phyloP scores from a whole-genome alignment of 2,329 filamentous ascomycete species.

The Clonostachys rosea region DNA sequence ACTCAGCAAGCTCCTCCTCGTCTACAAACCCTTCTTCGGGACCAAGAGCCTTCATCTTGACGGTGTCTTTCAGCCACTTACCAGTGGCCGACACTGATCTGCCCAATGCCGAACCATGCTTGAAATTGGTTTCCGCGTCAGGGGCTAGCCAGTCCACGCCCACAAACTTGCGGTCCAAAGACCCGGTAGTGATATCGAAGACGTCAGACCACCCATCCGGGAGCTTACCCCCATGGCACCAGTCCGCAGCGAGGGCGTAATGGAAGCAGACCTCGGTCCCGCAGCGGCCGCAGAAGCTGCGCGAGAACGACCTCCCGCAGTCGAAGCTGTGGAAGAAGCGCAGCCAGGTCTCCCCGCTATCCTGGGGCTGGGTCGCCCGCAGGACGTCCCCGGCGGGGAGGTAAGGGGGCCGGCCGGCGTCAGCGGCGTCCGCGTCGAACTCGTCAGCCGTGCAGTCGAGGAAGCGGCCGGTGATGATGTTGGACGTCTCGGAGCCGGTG shows the following conservation, averaged over 20 bases:
- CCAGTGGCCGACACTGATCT: constrained; percentile 13
- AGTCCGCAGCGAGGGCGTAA: constrained; percentile 7
- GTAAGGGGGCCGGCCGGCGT: constrained; percentile 9
- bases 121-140: constrained; percentile 7
- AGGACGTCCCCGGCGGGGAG: constrained; percentile 10
- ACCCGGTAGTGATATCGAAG: constrained; percentile 10
- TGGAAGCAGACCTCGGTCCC: constrained; percentile 12
- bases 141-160: constrained; percentile 12
- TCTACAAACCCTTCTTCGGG: constrained; percentile 2
- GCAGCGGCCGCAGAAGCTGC: constrained; percentile 17
- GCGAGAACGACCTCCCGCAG: constrained; percentile 8
- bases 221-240: constrained; percentile 6
- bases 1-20: constrained; percentile 5
- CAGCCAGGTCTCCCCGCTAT: constrained; percentile 7
- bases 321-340: constrained; percentile 14
- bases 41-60: constrained; percentile 8
- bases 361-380: constrained; percentile 2
- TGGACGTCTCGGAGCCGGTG: constrained; percentile 2
- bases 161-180: constrained; percentile 11
- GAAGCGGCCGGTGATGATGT: constrained; percentile 8
- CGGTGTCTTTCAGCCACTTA: constrained; percentile 3
- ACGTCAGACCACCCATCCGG: constrained; percentile 8
- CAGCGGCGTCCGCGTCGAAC: constrained; percentile 6
- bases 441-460: constrained; percentile 7
- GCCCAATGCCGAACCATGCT: constrained; percentile 6